Base-by-base conservation (phyloP, 306 rosid genomes). In the Nissolia schottii region DNA sequence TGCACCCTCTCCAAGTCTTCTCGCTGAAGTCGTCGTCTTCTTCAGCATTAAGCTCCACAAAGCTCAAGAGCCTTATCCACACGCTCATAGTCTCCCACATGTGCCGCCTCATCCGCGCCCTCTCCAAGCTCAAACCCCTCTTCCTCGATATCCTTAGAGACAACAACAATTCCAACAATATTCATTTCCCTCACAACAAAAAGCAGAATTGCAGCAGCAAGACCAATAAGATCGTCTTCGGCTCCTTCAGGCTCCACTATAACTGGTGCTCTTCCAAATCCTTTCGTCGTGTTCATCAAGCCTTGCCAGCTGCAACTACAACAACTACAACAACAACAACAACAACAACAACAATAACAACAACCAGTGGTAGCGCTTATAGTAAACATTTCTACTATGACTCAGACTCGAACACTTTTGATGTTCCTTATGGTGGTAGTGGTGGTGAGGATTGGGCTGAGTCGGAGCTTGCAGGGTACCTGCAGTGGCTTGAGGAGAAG, bases 241-340 rank as follows among this genome's bases (percentile, higher is more conserved):
- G 99, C 2, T 95, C 99, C 3, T 95, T 91, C 63, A 78, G 99
- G 41, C 82, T 95, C 37, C 99, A 91, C 86, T 95, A 91, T 32
- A 89, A 95, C 31, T 95, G 96, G 93, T 80, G 89, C 56, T 89
- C 96, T 59, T 88, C 97, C 0, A 79, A 50, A 27, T 71, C 90
- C 2, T 80, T 89, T 5, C 92, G 86, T 0, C 77, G 80, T 5
- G 85, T 82, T 19, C 82, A 37, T 38, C 84, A 87, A 20, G 93
- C 83, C 6, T 35, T 84, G 24, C 38, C 41, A 37, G 13, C 41
- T 32, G n/a, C n/a, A n/a, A n/a, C n/a, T n/a, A n/a, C n/a, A n/a
- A n/a, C n/a, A n/a, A n/a, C n/a, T n/a, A n/a, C n/a, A n/a, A n/a
- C n/a, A n/a, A n/a, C n/a, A n/a, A n/a, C n/a, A n/a, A n/a, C n/a